A percentile compares a stretch with the other conserved stretches of the same genome.
Conservation (phyloP, 2,329 filamentous ascomycete species). For the Pestalotiopsis sp. region DNA sequence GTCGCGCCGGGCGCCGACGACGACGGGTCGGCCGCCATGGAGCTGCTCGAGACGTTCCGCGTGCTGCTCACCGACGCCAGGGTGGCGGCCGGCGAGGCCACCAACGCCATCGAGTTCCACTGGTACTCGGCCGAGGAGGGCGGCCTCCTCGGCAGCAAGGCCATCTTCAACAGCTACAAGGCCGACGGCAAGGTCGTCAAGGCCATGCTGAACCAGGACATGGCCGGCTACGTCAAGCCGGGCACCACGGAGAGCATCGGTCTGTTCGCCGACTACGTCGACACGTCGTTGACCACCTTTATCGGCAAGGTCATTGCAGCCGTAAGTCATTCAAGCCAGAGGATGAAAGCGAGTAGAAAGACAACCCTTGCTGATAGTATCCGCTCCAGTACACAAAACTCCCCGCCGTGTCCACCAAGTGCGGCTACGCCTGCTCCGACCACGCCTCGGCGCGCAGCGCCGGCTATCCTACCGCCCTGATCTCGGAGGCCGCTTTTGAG, state of each 20-base stretch:
- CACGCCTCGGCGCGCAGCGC: constrained; percentile 68
- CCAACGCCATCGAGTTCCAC: constrained; percentile 82
- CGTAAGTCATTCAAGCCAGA: constrained; percentile 17
- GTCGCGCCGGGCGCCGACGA: constrained; percentile 77
- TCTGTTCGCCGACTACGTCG: constrained; percentile 42
- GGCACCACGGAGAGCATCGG: constrained; percentile 34
- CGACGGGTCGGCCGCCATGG: constrained; percentile 76
- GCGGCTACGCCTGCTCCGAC: constrained; percentile 66
- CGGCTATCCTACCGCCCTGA: constrained; percentile 66
- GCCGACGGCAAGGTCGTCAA: constrained; percentile 34
- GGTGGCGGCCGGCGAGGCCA: constrained; percentile 62
- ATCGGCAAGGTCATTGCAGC: constrained; percentile 38
- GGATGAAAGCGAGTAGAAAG: no score
- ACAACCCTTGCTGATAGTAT: not conserved
- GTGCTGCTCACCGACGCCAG: constrained; percentile 67
- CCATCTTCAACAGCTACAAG: constrained; percentile 41
- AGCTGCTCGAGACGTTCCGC: constrained; percentile 76
- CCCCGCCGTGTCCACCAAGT: constrained; percentile 48
- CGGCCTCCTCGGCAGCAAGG: constrained; percentile 74
- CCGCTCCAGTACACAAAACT: constrained; percentile 36
- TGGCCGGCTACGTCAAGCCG: constrained; percentile 41
- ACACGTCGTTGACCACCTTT: constrained; percentile 36
- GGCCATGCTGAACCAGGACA: constrained; percentile 47
- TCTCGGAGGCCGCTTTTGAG: constrained; percentile 63
- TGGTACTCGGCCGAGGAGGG: constrained; percentile 86